Evolutionary conservation across 2,329 filamentous ascomycete genomes (phyloP), one percentile per base, ranked within the genome.

Genomic region (Ascochyta fabae): DNA sequence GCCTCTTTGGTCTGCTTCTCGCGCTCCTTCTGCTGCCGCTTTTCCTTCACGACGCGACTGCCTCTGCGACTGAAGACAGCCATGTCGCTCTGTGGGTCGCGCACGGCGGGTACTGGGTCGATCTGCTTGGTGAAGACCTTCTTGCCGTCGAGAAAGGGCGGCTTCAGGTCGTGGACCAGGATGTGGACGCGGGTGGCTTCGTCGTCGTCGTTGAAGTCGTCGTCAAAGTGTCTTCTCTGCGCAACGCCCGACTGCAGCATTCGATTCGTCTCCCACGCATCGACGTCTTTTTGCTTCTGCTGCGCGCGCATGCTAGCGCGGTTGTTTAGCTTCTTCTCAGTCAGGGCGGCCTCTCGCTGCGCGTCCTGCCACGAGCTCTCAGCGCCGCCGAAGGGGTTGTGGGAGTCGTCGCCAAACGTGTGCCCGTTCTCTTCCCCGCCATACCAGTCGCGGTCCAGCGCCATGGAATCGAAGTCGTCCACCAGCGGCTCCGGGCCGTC

Each of bases 181-280:
- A 99, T 79, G 79, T 99, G 95, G 13, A 98, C 86, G 58, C 96
- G 84, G 7, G 89, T 96, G 23, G 86, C 87, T 71, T 99, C 95
- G 44, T 97, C 90, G 61, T 99, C 95, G 61, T 96, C 89, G 47
- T 89, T 88, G 68, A 97, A 96, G 70, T 95, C 92, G 43, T 86
- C 84, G 23, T 88, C 88, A 72, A 92, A 86, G 67, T 95, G 91
- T 64, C 92, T 83, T 69, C 94, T 83, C 75, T 99, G 96, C 16
- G 95, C 95, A 16, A 99, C 93, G 53, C 94, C 94, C 19, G 93
- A 97, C 1, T 93, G 95, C 58, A 99, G 83, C 95, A 99, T 98
- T 56, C 95, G 90, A 74, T 99, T 99, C 15, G 94, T 95, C 77
- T 99, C 96, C 95, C 95, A 99, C 0, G 93, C 94, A 77, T 99